Evolutionary conservation across 805 yeast genomes (phyloP).

Genomic region (Cyberlindnera nakhonratchasimensis): DNA sequence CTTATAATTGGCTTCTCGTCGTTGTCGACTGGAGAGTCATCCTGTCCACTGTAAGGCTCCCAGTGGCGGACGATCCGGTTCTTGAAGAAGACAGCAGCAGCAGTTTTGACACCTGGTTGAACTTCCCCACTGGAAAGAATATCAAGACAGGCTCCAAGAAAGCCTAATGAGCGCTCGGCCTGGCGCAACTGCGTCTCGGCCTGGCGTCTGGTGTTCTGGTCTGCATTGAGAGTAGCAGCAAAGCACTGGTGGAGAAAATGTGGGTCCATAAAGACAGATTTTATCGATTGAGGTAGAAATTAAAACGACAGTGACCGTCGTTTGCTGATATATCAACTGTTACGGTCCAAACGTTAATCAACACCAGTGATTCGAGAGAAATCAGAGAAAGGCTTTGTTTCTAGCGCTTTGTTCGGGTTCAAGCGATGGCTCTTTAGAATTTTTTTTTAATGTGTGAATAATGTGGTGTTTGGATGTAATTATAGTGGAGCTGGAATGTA

Average conservation of each 20-base stretch:
- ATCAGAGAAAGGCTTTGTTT: neutral
- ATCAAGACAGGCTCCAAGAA: constrained; percentile 78
- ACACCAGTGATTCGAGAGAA: neutral
- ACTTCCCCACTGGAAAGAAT: constrained; percentile 55
- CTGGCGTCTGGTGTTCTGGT: constrained; percentile 53
- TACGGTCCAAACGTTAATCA: neutral
- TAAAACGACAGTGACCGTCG: neutral
- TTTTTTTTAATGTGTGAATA: neutral
- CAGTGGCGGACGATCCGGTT: constrained; percentile 67
- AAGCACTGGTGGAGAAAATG: constrained; percentile 68
- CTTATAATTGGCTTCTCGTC: constrained; percentile 76
- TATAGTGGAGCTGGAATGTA: neutral
- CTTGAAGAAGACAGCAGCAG: constrained; percentile 82
- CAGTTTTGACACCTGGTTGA: constrained; percentile 51
- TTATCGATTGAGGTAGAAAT: neutral
- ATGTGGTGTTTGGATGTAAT: constrained; percentile 3
- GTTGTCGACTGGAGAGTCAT: constrained; percentile 43
- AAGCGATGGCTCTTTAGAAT: constrained; percentile 2
- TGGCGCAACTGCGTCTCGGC: constrained; percentile 68
- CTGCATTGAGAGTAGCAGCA: constrained; percentile 71
- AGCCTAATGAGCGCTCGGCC: constrained; percentile 62
- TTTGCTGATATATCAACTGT: neutral
- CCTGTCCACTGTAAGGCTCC: constrained; percentile 37
- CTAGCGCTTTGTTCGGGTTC: neutral
- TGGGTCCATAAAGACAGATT: constrained; percentile 53